phyloP scores from a whole-genome alignment of 306 rosid species.

The Cucurbita maxima region DNA sequence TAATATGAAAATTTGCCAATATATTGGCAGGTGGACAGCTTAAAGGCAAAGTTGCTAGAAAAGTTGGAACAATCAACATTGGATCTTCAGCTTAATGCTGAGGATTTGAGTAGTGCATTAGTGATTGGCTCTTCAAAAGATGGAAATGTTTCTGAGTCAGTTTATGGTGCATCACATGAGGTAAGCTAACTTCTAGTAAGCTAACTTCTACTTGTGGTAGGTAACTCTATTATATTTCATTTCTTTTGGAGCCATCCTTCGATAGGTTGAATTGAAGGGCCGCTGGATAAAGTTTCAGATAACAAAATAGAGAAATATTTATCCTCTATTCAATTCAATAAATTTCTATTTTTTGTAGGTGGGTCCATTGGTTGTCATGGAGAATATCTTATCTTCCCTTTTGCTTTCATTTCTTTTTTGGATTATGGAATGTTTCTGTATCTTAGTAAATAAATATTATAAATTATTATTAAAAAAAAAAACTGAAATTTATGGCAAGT shows the following conservation, averaged over 20 bases:
- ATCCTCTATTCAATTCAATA: neutral
- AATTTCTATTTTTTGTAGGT: neutral
- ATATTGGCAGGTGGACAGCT: slow-evolving; percentile 61
- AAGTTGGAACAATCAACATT: slow-evolving; percentile 65
- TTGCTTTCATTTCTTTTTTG: neutral
- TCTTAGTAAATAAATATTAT: neutral
- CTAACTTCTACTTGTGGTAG: neutral
- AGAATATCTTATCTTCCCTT: neutral
- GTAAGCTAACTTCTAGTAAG: slow-evolving; percentile 42
- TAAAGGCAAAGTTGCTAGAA: slow-evolving; percentile 63
- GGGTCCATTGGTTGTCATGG: neutral
- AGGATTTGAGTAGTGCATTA: slow-evolving; percentile 33
- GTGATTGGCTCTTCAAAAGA: slow-evolving; percentile 16
- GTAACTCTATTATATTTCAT: neutral
- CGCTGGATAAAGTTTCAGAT: neutral
- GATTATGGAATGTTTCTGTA: neutral
- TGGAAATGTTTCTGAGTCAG: slow-evolving; percentile 13
- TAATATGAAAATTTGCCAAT: slow-evolving; percentile 16
- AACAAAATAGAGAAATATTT: neutral
- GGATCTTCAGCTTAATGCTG: slow-evolving; percentile 50
- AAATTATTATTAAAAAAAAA: neutral
- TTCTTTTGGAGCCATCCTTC: neutral
- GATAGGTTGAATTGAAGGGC: neutral
- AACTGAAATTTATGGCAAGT: neutral
- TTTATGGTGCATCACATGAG: slow-evolving; percentile 44